A percentile compares a stretch with the other conserved stretches of the same genome.
phyloP scores from a whole-genome alignment of 768 basidiomycete genomes.

The Lactifluus hygrophoroides region DNA sequence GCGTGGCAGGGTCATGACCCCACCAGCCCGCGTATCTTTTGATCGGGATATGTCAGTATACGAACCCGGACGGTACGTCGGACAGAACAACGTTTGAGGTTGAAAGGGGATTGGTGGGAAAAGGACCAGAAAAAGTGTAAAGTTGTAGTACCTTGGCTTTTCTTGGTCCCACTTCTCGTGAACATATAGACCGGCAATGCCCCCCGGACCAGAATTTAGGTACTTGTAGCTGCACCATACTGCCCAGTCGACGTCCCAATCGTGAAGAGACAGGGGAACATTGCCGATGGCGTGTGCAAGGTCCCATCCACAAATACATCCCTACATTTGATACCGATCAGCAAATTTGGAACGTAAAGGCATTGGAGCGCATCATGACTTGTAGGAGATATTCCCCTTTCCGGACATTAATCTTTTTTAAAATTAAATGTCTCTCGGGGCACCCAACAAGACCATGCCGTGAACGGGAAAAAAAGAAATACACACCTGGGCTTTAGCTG shows the following conservation, averaged over 20 bases:
- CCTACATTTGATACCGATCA: constrained; percentile 38
- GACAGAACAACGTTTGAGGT: neutral
- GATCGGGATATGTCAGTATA: constrained; percentile 9
- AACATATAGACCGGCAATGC: constrained; percentile 90
- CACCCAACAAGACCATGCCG: neutral
- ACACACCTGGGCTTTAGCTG: constrained; percentile 72
- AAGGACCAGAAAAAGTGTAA: neutral
- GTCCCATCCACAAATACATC: constrained; percentile 93
- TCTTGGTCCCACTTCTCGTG: constrained; percentile 72
- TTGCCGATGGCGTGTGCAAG: constrained; percentile 95
- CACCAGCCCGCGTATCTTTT: constrained; percentile 94
- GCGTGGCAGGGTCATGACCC: constrained; percentile 83
- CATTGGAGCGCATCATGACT: constrained; percentile 12
- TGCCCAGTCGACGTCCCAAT: constrained; percentile 95
- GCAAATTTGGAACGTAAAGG: constrained; percentile 14
- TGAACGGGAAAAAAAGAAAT: neutral
- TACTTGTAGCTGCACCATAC: constrained; percentile 99
- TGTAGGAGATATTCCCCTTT: constrained; percentile 8
- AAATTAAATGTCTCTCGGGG: neutral
- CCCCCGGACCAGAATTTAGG: constrained; percentile 92
- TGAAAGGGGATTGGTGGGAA: neutral
- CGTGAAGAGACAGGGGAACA: constrained; percentile 79
- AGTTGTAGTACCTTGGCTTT: constrained; percentile 49
- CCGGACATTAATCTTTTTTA: constrained; percentile 2
- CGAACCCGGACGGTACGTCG: neutral